Base-by-base conservation (phyloP, 2,329 filamentous ascomycete genomes). In the Alternaria dauci region DNA sequence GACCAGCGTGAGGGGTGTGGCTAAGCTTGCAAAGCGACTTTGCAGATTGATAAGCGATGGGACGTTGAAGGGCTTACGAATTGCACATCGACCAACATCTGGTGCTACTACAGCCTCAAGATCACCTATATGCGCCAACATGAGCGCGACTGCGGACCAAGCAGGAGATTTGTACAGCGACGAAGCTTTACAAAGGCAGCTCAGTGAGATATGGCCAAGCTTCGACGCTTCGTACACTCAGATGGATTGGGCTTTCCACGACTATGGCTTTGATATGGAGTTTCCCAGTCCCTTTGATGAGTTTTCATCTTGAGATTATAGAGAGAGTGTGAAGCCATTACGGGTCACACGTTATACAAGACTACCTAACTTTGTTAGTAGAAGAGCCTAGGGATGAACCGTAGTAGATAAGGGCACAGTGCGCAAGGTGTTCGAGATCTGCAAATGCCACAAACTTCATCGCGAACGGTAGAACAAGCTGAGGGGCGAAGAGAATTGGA, bases 201-300 rank as follows among this genome's bases (percentile, higher is more conserved):
- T 57, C 16, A 57, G 26, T 5, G 54, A 57, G 28, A 43, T 52
- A 11, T 57, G 54, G 54, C 46, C 54, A 16, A 50, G 38, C 28
- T 52, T 57, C 23, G 54, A 57, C 43, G 38, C 54, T n/a, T 34
- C 46, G 16, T 57, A 52, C 11, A 25, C 46, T 18, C 54, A 57
- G 12, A 43, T 57, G 9, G 54, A 57, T n/a, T 57, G 54, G 54
- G 48, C 54, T 3, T 57, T 57, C 7, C 38, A 42, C 28, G 54
- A 57, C 38, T 55, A 55, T 16, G 38, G 54, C 9, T 52, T 57
- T 16, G 38, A 52, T 23, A 26, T 42, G 18, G 54, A 57, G 9
- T 43, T 52, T 1, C 16, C 54, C 14, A 20, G 44, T 8, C n/a
- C 16, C 6, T 52, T 38, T 16, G 38, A 57, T 12, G 9, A 43